These are phyloP conservation scores for Hansfordia pulvinata DNA, from an alignment of 2,329 filamentous ascomycete species.

Conservation along the genomic window DNA sequence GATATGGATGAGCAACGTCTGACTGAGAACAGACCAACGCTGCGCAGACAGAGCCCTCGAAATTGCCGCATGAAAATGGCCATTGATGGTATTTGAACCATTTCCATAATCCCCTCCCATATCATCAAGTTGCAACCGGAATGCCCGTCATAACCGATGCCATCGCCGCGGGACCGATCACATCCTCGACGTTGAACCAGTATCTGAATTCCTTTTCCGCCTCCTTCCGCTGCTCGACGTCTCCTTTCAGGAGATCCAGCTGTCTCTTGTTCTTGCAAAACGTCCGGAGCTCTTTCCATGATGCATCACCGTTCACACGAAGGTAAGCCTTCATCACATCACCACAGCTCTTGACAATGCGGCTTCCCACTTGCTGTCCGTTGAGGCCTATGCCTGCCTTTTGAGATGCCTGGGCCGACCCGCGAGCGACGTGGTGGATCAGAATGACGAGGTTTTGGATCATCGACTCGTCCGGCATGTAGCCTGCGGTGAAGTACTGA, in stretches of 20 bases:
- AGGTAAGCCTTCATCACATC: conserved; percentile 14
- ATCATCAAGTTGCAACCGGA: conserved; percentile 6
- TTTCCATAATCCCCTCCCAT: too few relatives aligned
- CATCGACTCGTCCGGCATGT: conserved; percentile 13
- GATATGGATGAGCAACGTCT: too few relatives aligned
- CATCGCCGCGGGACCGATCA: conserved; percentile 1
- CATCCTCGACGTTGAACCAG: conserved; percentile 1
- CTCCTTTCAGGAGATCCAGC: background rate
- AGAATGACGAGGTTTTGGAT: conserved; percentile 12
- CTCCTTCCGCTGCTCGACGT: too few relatives aligned
- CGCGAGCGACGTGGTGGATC: conserved; percentile 11
- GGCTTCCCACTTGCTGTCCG: conserved; percentile 5
- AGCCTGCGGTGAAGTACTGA: conserved; percentile 12
- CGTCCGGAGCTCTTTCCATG: conserved; percentile 12
- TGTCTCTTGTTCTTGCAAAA: conserved; percentile 11
- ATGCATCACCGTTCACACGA: conserved; percentile 12
- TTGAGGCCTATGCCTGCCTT: conserved; percentile 5
- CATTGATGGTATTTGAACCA: too few relatives aligned
- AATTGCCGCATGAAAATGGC: too few relatives aligned
- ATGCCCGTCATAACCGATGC: conserved; percentile 1
- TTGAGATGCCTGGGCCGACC: conserved; percentile 7
- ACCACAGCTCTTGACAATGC: conserved; percentile 11
- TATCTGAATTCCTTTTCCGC: background rate
- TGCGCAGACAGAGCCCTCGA: too few relatives aligned
- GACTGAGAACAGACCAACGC: too few relatives aligned